Percentiles rank a stretch among this genome's conserved stretches.
Conservation (phyloP, 352 stramenopile species). For the Globisporangium ultimum region DNA sequence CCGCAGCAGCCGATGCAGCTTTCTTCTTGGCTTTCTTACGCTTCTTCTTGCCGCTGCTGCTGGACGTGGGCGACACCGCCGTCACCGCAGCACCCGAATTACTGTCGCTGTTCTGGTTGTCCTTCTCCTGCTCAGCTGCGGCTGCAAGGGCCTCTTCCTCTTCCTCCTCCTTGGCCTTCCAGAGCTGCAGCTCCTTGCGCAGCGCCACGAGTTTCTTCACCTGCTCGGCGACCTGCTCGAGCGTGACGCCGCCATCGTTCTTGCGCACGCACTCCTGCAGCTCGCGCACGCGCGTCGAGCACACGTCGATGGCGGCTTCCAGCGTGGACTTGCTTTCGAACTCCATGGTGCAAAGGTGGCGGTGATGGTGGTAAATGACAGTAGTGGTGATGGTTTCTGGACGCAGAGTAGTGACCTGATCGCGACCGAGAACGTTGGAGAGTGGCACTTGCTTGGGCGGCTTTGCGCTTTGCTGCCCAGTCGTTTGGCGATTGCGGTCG, state of each 20-base stretch:
- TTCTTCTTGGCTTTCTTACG: slow-evolving; percentile 27
- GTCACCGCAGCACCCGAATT: not conserved
- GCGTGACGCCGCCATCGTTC: slow-evolving; percentile 31
- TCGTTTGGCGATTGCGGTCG: not conserved
- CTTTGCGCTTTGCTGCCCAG: not conserved
- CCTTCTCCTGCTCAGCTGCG: slow-evolving; percentile 12
- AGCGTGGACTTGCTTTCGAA: slow-evolving; percentile 40
- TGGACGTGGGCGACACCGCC: slow-evolving; percentile 14
- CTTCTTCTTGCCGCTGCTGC: slow-evolving; percentile 22
- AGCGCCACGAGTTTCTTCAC: slow-evolving; percentile 56
- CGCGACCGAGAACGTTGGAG: not conserved
- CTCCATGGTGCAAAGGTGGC: slow-evolving; percentile 22
- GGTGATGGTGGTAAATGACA: not conserved
- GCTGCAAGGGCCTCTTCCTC: slow-evolving; percentile 5
- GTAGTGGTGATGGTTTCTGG: slow-evolving; percentile 8
- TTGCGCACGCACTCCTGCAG: slow-evolving; percentile 53
- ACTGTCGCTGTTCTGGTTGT: slow-evolving; percentile 21
- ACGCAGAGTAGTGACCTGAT: not conserved
- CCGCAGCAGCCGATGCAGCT: not conserved
- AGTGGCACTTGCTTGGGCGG: not conserved
- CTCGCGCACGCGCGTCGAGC: slow-evolving; percentile 43
- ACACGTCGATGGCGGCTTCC: slow-evolving; percentile 54
- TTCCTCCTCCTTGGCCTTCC: slow-evolving; percentile 33
- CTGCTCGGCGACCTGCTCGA: slow-evolving; percentile 51
- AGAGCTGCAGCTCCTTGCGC: slow-evolving; percentile 68